phyloP scores from a whole-genome alignment of 345 rosid species.

The Acer negundo region DNA sequence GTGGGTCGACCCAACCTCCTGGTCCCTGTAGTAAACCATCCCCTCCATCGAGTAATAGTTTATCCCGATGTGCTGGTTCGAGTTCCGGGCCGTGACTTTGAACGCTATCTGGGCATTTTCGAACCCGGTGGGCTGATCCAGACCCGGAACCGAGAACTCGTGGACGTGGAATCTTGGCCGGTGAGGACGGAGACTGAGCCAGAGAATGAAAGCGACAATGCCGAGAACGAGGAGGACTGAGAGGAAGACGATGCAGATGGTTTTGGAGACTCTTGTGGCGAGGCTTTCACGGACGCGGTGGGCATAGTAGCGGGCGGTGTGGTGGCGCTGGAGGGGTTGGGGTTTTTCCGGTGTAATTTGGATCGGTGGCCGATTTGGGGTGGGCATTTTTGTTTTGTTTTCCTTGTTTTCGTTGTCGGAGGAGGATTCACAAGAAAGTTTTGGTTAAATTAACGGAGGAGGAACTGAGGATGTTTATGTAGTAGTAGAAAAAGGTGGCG shows the following conservation, averaged over 20 bases:
- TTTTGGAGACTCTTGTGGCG: constrained; percentile 53
- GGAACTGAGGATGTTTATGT: constrained; percentile 21
- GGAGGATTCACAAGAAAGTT: constrained; percentile 4
- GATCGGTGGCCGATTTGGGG: constrained; percentile 28
- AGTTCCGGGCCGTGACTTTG: constrained; percentile 68
- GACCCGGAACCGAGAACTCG: constrained; percentile 52
- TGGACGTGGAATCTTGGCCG: constrained; percentile 63
- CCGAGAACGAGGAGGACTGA: constrained; percentile 49
- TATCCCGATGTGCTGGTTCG: constrained; percentile 66
- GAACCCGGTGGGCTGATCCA: constrained; percentile 47
- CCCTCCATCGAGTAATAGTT: constrained; percentile 57
- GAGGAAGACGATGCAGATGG: constrained; percentile 58
- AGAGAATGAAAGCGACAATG: constrained; percentile 55
- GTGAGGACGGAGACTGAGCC: constrained; percentile 90
- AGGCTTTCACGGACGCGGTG: constrained; percentile 69
- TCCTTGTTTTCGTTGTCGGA: too few relatives aligned
- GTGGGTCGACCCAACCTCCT: constrained; percentile 51
- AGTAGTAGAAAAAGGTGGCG: constrained; percentile 15
- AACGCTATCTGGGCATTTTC: constrained; percentile 56
- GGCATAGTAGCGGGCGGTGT: constrained; percentile 44
- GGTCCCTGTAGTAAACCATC: constrained; percentile 61
- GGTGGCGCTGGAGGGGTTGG: constrained; percentile 37
- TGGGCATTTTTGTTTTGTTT: constrained; percentile 27
- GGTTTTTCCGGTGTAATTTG: constrained; percentile 11
- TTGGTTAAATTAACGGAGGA: constrained; percentile 11